Percentiles rank a stretch among this genome's conserved stretches.
These are phyloP conservation scores for Termitomyces sp. DNA, from an alignment of 768 basidiomycete genomes.

Conservation along the genomic window DNA sequence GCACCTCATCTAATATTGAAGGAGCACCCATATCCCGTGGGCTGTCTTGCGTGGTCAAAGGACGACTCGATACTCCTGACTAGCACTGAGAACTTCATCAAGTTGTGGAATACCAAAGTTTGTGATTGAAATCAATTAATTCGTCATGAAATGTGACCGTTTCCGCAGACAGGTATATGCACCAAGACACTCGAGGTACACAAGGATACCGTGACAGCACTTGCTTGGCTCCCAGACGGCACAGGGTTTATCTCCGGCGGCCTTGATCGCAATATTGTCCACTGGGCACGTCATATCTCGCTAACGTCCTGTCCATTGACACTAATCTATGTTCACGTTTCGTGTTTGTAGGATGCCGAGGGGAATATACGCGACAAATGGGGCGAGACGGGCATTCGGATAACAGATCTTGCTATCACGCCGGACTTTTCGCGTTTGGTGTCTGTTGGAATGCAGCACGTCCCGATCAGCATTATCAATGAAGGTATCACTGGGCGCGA, in stretches of 20 bases:
- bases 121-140: conserved; percentile 1
- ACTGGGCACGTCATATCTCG: conserved; percentile 58
- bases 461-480: conserved; percentile 8
- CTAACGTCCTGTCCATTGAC: not conserved
- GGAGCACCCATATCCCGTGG: conserved; percentile 78
- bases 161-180: conserved; percentile 69
- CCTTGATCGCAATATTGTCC: conserved; percentile 77
- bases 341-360: conserved; percentile 56
- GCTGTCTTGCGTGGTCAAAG: conserved; percentile 88
- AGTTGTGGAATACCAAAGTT: conserved; percentile 90
- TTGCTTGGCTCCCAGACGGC: conserved; percentile 87
- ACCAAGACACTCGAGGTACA: conserved; percentile 67
- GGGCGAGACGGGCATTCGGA: conserved; percentile 68
- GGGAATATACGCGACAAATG: conserved; percentile 73
- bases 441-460: conserved; percentile 62
- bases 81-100: conserved; percentile 75
- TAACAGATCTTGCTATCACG: conserved; percentile 83
- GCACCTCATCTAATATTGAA: conserved; percentile 54
- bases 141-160: not conserved
- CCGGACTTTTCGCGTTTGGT: conserved; percentile 83
- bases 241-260: conserved; percentile 88
- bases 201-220: conserved; percentile 77
- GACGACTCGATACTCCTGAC: conserved; percentile 85
- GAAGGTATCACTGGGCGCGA: conserved; percentile 20
- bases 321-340: conserved; percentile 6